Conservation (phyloP, 208 protist species). For the Crithidia acanthocephali region DNA sequence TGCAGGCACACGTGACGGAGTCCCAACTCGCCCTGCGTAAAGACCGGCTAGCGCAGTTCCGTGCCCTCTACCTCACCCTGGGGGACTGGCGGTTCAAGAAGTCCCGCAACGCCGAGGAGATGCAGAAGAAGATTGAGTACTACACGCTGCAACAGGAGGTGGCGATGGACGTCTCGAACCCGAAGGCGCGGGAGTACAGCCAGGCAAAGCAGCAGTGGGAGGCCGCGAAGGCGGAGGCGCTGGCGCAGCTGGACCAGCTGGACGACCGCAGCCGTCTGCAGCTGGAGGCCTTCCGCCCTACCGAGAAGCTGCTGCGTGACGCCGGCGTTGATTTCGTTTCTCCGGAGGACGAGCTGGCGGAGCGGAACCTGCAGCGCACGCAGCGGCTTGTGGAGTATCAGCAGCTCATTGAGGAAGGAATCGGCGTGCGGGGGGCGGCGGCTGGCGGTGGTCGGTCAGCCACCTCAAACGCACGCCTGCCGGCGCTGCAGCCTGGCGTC, state of each 20-base stretch:
- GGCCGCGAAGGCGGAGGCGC: constrained; percentile 59
- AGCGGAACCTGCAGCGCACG: constrained; percentile 63
- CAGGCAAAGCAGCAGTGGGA: constrained; percentile 78
- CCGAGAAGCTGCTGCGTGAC: constrained; percentile 64
- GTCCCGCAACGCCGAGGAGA: constrained; percentile 72
- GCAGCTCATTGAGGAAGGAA: constrained; percentile 56
- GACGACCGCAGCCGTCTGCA: constrained; percentile 53
- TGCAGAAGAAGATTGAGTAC: constrained; percentile 83
- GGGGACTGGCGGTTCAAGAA: constrained; percentile 91
- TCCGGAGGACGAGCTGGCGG: constrained; percentile 65
- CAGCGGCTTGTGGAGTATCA: constrained; percentile 86
- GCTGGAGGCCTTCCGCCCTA: constrained; percentile 72
- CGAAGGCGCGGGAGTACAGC: constrained; percentile 88
- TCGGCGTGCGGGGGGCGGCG: constrained; percentile 18
- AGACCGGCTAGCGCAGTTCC: constrained; percentile 78
- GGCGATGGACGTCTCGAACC: constrained; percentile 88
- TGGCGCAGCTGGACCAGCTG: constrained; percentile 57
- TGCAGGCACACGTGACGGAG: constrained; percentile 39
- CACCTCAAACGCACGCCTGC: neutral
- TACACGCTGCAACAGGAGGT: constrained; percentile 87
- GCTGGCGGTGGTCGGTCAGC: neutral
- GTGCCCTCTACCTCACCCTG: constrained; percentile 83
- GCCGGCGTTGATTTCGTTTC: constrained; percentile 69
- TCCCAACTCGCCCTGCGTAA: constrained; percentile 56
- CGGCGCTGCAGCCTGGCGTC: neutral